Evolutionary conservation across 1,284 basidiomycete genomes (phyloP), one percentile per base, ranked within the genome.

Genomic region (Leucoagaricus sp.): DNA sequence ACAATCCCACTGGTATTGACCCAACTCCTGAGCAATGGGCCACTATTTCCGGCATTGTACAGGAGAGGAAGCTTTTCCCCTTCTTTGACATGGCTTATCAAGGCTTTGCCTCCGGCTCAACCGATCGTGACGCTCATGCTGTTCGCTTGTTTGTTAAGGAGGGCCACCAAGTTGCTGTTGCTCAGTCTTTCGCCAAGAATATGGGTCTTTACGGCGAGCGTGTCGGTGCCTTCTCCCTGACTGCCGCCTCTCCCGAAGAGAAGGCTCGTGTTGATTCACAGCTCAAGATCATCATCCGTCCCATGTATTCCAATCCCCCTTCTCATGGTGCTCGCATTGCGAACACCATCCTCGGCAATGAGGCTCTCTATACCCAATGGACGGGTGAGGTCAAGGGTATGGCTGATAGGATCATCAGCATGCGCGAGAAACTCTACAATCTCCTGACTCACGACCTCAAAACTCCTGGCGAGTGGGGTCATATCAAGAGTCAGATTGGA

Each of bases 1-100:
- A 99, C 82, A 99, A 99, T 78, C 97, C 97, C 3, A 98, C 96
- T 44, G 95, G 97, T 64, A 86, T 99, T 62, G 97, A 99, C 77
- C 96, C 95, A 26, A 98, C 95, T 9, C 83, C 83, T 42, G 88
- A 86, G 53, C 96, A 99, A 78, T 99, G 97, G 97, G 83, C 83
- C 63, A 86, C 94, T 74, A 88, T 99, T 58, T 94, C 92, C 48
- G 84, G 94, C 66, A 80, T 98, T 58, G 79, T 98, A 67, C 87
- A 90, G 68, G 90, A 94, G 77, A 93, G 87, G 79, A 83, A 84
- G 61, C 83, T 94, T 62, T 95, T 96, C 85, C 91, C 93, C 61
- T 93, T 94, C 83, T 94, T 96, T 70, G 93, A 94, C 75, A 97
- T 95, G 94, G 97, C 97, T 29, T 99, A 98, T 78, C 93, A 96